Percentiles rank a stretch among this genome's conserved stretches.
Conservation (phyloP, 768 basidiomycete species). For the Boletus coccyginus region DNA sequence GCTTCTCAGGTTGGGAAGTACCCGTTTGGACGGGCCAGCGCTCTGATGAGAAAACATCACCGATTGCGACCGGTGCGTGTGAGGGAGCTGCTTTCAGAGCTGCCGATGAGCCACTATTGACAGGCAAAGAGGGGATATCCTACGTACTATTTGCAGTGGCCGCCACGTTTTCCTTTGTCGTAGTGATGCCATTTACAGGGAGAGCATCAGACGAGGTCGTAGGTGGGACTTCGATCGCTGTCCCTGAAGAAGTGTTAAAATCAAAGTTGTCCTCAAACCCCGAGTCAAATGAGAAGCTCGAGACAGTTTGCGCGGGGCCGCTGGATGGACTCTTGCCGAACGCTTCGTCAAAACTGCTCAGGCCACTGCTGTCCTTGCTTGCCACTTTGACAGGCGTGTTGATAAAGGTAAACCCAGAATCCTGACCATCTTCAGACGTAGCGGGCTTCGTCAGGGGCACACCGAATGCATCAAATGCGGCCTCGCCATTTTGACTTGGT, state of each 20-base stretch:
- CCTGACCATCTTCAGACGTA: slow-evolving; percentile 19
- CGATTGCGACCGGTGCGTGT: slow-evolving; percentile 39
- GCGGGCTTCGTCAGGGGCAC: slow-evolving; percentile 24
- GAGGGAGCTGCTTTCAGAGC: slow-evolving; percentile 15
- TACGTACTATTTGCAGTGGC: slow-evolving; percentile 7
- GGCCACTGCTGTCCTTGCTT: slow-evolving; percentile 20
- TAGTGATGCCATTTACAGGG: slow-evolving; percentile 26
- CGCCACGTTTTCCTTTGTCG: slow-evolving; percentile 5
- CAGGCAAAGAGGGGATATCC: slow-evolving; percentile 13
- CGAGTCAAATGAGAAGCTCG: slow-evolving; percentile 61
- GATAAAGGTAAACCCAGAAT: slow-evolving; percentile 21
- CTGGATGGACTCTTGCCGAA: slow-evolving; percentile 52
- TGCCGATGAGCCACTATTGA: slow-evolving; percentile 8
- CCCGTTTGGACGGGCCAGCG: slow-evolving; percentile 3
- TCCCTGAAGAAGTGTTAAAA: slow-evolving; percentile 42
- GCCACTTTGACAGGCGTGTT: slow-evolving; percentile 9
- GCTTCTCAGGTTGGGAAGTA: slow-evolving; percentile 17
- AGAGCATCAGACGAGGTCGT: slow-evolving; percentile 20
- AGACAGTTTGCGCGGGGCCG: slow-evolving; percentile 30
- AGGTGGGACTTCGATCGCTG: slow-evolving; percentile 30
- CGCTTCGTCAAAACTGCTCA: slow-evolving; percentile 75
- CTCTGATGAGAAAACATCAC: slow-evolving; percentile 44
- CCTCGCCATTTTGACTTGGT: slow-evolving; percentile 14
- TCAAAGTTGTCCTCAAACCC: slow-evolving; percentile 69
- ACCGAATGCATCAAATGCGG: slow-evolving; percentile 41